Evolutionary conservation across 208 protist species (phyloP).

Genomic region (Crithidia thermophila): DNA sequence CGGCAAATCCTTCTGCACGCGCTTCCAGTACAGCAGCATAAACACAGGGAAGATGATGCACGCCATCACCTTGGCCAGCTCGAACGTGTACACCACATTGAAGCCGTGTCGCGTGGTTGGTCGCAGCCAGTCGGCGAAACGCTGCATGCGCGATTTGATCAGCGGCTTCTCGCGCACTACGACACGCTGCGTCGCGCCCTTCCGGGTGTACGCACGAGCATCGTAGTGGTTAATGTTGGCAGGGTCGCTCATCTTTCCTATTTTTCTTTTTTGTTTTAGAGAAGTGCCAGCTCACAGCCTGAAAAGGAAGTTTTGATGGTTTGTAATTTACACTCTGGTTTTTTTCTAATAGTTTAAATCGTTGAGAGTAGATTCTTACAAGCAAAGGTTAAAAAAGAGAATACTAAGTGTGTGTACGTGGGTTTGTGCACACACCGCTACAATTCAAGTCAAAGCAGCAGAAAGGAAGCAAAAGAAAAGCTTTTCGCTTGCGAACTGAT

Average conservation of each 20-base stretch:
- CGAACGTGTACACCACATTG: constrained; percentile 66
- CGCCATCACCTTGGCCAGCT: constrained; percentile 78
- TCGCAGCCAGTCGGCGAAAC: constrained; percentile 57
- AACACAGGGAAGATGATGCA: constrained; percentile 82
- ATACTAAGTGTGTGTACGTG: not conserved
- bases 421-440: no score
- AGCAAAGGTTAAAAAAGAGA: not conserved
- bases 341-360: not conserved
- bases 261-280: not conserved
- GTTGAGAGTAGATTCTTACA: not conserved
- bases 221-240: constrained; percentile 75
- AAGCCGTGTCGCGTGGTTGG: constrained; percentile 65
- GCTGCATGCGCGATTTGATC: constrained; percentile 75
- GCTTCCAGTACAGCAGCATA: constrained; percentile 84
- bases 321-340: not conserved
- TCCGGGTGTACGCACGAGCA: constrained; percentile 62
- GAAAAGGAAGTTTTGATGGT: not conserved
- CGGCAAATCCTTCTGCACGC: constrained; percentile 66
- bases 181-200: constrained; percentile 56
- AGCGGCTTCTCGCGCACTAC: constrained; percentile 83
- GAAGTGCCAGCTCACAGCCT: not conserved
- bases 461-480: constrained; percentile 1
- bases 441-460: not conserved
- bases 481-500: not conserved
- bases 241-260: constrained; percentile 39